Percentiles rank a stretch among this genome's conserved stretches.
These are phyloP conservation scores for Psilocybe subaeruginosa DNA, from an alignment of 768 basidiomycete species.

Conservation along the genomic window DNA sequence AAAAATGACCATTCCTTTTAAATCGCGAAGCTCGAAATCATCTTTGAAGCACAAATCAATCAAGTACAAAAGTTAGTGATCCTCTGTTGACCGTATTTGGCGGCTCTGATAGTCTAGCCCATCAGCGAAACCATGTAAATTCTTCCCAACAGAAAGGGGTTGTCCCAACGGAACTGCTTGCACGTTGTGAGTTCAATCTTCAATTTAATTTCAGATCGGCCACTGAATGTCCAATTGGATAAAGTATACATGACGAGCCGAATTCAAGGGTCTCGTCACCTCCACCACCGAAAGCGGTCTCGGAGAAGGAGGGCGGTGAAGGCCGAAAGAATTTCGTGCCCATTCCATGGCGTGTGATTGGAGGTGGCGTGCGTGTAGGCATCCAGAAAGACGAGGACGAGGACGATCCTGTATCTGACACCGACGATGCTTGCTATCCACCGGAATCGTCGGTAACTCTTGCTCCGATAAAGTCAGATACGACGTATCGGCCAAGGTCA, in stretches of 20 bases:
- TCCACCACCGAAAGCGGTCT: constrained; percentile 9
- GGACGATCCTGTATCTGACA: constrained; percentile 6
- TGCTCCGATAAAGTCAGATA: constrained; percentile 16
- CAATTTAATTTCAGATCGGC: not conserved
- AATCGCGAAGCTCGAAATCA: constrained; percentile 27
- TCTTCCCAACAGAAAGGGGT: constrained; percentile 43
- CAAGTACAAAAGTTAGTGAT: constrained; percentile 45
- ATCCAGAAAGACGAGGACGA: constrained; percentile 25
- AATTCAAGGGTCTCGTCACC: constrained; percentile 18
- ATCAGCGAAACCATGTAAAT: constrained; percentile 67
- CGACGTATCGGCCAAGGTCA: constrained; percentile 29
- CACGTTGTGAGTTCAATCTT: constrained; percentile 52
- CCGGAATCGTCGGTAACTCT: constrained; percentile 6
- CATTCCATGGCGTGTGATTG: constrained; percentile 76
- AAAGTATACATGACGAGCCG: constrained; percentile 49
- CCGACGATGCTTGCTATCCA: not conserved
- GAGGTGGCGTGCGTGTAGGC: constrained; percentile 75
- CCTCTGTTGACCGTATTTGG: not conserved
- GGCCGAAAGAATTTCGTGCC: constrained; percentile 56
- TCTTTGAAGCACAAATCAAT: constrained; percentile 34
- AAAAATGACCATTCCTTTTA: constrained; percentile 8
- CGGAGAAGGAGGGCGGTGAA: constrained; percentile 17
- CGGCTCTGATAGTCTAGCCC: constrained; percentile 1
- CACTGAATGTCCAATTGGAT: not conserved
- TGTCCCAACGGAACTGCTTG: constrained; percentile 60